phyloP scores from a whole-genome alignment of 140 eudicot genomes.

The Cichorium intybus region DNA sequence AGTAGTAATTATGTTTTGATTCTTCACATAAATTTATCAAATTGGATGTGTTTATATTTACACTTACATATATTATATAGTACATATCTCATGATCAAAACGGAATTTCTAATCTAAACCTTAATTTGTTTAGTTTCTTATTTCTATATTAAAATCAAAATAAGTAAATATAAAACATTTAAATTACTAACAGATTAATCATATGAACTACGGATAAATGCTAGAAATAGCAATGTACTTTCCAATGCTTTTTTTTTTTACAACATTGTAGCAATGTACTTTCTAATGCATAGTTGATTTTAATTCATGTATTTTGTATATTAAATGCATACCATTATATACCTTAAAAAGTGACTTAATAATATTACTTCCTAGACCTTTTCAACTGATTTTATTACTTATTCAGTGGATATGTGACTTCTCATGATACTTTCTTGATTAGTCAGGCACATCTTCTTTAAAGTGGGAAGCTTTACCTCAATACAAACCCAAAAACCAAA shows the following conservation, averaged over 20 bases:
- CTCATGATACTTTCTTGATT: constrained; percentile 26
- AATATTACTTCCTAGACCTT: not conserved
- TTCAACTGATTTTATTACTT: not conserved
- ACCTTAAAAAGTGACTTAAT: not conserved
- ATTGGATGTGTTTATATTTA: not conserved
- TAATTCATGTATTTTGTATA: not conserved
- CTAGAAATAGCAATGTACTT: too few relatives aligned
- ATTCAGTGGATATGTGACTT: constrained; percentile 1
- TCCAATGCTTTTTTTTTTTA: too few relatives aligned
- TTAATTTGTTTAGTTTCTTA: too few relatives aligned
- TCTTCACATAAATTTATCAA: not conserved
- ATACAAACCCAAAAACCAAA: constrained; percentile 36
- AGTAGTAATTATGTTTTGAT: too few relatives aligned
- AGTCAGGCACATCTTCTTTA: constrained; percentile 48
- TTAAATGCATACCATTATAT: not conserved
- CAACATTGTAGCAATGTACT: too few relatives aligned
- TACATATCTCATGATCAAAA: too few relatives aligned
- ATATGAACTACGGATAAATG: too few relatives aligned
- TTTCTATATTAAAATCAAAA: too few relatives aligned
- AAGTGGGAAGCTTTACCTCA: constrained; percentile 46
- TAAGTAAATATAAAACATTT: too few relatives aligned
- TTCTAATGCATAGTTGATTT: too few relatives aligned
- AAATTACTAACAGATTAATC: too few relatives aligned
- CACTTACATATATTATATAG: not conserved
- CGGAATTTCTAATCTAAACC: too few relatives aligned